A percentile compares a stretch with the other conserved stretches of the same genome.
These are phyloP conservation scores for Orbilia ellipsospora DNA, from an alignment of 2,329 filamentous ascomycete species.

Conservation along the genomic window DNA sequence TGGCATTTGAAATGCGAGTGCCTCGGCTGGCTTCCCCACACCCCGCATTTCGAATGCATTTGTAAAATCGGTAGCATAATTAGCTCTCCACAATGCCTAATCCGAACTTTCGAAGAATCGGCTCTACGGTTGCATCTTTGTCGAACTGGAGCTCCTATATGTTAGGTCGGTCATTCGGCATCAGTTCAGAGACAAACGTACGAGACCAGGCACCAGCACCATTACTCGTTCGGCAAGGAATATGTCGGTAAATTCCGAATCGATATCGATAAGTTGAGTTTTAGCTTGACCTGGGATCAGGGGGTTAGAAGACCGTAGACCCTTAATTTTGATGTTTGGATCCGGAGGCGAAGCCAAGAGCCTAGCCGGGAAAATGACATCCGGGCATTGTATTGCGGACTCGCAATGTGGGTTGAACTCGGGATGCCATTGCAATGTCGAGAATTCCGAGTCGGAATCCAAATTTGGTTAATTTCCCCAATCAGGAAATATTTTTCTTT, in stretches of 20 bases:
- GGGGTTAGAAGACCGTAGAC: no score
- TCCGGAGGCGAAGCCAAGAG: not conserved
- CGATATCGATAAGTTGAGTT: no score
- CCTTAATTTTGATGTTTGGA: not conserved
- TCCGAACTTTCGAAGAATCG: no score
- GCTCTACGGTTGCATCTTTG: not conserved
- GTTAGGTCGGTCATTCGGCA: not conserved
- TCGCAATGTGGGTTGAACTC: not conserved
- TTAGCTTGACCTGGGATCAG: no score
- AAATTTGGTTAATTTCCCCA: not conserved
- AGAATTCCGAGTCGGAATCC: slow-evolving; percentile 24
- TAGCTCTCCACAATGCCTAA: no score
- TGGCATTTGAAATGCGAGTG: slow-evolving; percentile 23
- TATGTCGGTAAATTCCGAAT: not conserved
- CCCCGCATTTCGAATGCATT: slow-evolving; percentile 15
- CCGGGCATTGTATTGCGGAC: not conserved
- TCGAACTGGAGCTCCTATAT: not conserved
- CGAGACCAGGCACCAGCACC: no score
- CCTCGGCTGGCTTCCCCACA: slow-evolving; percentile 25
- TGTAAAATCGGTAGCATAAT: no score
- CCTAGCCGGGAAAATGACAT: not conserved
- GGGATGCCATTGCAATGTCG: not conserved
- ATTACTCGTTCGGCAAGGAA: no score
- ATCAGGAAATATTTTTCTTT: slow-evolving; percentile 4
- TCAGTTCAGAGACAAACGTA: not conserved